A percentile compares a stretch with the other conserved stretches of the same genome.
These are phyloP conservation scores for Bipolaris bicolor DNA, from an alignment of 2,329 filamentous ascomycete genomes.

Conservation along the genomic window DNA sequence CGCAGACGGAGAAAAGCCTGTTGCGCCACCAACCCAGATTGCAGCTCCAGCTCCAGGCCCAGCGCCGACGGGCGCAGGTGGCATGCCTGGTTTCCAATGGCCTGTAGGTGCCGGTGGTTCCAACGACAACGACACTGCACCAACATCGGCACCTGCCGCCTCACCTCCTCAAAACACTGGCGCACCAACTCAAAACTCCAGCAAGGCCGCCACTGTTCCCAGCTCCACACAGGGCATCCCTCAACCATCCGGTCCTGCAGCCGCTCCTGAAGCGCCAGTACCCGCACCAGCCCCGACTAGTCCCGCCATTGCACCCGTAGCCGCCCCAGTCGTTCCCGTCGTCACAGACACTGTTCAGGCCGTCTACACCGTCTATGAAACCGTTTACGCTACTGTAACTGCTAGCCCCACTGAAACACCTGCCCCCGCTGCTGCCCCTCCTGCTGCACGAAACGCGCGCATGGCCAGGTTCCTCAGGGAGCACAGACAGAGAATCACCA, in stretches of 20 bases:
- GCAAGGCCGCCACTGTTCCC: slow-evolving; percentile 5
- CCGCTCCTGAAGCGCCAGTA: slow-evolving; percentile 2
- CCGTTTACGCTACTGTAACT: slow-evolving; percentile 23
- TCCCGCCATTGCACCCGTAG: slow-evolving; percentile 4
- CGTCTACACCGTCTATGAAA: slow-evolving; percentile 23
- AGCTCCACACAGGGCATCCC: slow-evolving; percentile 14
- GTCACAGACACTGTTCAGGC: slow-evolving; percentile 7
- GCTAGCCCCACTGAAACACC: slow-evolving; percentile 18
- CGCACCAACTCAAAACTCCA: slow-evolving; percentile 7
- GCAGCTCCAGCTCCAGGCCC: slow-evolving; percentile 15
- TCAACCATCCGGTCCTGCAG: slow-evolving; percentile 10
- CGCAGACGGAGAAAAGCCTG: background rate
- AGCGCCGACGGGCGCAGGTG: slow-evolving; percentile 11
- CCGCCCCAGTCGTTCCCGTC: slow-evolving; percentile 9
- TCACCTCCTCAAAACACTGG: slow-evolving; percentile 9
- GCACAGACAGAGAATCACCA: slow-evolving; percentile 23
- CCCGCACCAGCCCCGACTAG: slow-evolving; percentile 11
- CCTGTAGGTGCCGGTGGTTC: slow-evolving; percentile 13
- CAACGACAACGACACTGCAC: slow-evolving; percentile 2
- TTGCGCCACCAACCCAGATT: slow-evolving; percentile 14
- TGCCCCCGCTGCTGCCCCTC: slow-evolving; percentile 13
- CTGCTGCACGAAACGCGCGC: slow-evolving; percentile 13
- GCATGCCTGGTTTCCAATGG: slow-evolving; percentile 34
- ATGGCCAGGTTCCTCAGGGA: slow-evolving; percentile 25
- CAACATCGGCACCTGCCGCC: slow-evolving; percentile 10